Conservation (phyloP, 805 yeast species). For the Zygoascus ofunaensis region DNA sequence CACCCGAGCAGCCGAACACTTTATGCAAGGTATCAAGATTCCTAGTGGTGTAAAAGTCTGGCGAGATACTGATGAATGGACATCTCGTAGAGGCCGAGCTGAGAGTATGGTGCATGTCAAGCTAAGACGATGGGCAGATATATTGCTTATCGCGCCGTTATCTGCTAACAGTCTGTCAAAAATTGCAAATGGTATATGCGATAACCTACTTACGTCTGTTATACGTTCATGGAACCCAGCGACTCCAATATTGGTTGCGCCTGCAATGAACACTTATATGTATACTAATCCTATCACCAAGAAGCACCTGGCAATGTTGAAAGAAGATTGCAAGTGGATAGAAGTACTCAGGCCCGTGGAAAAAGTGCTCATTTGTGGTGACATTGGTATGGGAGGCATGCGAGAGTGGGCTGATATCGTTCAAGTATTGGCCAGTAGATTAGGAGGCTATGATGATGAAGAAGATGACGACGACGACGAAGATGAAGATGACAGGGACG, state of each 20-base stretch:
- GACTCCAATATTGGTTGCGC: conserved; percentile 84
- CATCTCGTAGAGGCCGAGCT: conserved; percentile 55
- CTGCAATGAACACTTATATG: conserved; percentile 92
- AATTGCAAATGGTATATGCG: conserved; percentile 83
- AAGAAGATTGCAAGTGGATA: conserved; percentile 87
- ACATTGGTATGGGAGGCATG: conserved; percentile 99
- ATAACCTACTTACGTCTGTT: conserved; percentile 80
- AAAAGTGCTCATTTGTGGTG: conserved; percentile 89
- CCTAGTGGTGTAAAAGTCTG: conserved; percentile 65
- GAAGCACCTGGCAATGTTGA: conserved; percentile 62
- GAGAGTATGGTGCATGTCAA: conserved; percentile 92
- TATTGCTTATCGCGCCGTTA: conserved; percentile 82
- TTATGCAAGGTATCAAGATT: conserved; percentile 26
- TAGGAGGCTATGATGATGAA: conserved; percentile 25
- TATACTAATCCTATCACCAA: conserved; percentile 84
- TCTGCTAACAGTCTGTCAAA: conserved; percentile 90
- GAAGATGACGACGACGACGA: conserved; percentile 23
- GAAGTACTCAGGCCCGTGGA: conserved; percentile 90
- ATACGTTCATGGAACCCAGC: conserved; percentile 93
- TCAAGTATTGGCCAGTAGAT: conserved; percentile 53
- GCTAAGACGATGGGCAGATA: conserved; percentile 93
- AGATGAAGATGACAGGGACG: conserved; percentile 8
- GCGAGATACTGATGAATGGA: conserved; percentile 94
- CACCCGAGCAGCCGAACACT: conserved; percentile 37
- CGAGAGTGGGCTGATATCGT: conserved; percentile 93